Conservation (phyloP, 306 rosid genomes). For the Erythrophleum fordii region DNA sequence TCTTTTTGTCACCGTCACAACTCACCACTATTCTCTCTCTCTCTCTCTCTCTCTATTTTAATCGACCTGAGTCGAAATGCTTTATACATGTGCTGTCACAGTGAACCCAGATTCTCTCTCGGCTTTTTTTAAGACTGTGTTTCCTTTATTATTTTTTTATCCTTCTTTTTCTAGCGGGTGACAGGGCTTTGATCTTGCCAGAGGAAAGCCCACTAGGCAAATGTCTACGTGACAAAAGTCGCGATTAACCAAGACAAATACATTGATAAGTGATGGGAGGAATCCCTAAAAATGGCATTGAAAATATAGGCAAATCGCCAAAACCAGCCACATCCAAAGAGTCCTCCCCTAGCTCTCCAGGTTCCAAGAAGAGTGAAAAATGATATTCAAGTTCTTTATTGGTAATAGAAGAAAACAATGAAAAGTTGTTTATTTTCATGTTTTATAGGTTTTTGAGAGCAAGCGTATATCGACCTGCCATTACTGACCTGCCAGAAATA, state of each 20-base stretch:
- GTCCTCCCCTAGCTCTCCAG: too few relatives aligned
- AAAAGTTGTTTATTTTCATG: too few relatives aligned
- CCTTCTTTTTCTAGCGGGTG: conserved; percentile 16
- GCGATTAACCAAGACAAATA: conserved; percentile 1
- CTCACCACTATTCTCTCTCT: background rate
- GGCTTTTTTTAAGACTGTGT: too few relatives aligned
- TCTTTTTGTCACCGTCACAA: too few relatives aligned
- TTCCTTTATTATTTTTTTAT: conserved; percentile 28
- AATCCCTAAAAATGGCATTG: background rate
- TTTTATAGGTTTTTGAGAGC: too few relatives aligned
- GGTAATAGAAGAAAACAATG: too few relatives aligned
- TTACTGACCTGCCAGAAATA: too few relatives aligned
- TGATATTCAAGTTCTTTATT: too few relatives aligned
- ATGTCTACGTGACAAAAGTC: background rate
- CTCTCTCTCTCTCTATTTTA: too few relatives aligned
- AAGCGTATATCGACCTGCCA: too few relatives aligned
- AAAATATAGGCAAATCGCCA: conserved; percentile 19
- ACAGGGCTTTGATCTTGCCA: conserved; percentile 2
- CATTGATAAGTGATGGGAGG: background rate
- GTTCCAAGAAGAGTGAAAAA: too few relatives aligned
- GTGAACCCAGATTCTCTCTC: conserved; percentile 60
- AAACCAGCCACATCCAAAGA: conserved; percentile 2
- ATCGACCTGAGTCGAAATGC: too few relatives aligned
- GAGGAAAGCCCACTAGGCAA: conserved; percentile 4
- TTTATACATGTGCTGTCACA: conserved; percentile 55